Percentiles rank a stretch among this genome's conserved stretches.
These are phyloP conservation scores for Leccinum variabile DNA, from an alignment of 1,284 basidiomycete species.

Conservation along the genomic window DNA sequence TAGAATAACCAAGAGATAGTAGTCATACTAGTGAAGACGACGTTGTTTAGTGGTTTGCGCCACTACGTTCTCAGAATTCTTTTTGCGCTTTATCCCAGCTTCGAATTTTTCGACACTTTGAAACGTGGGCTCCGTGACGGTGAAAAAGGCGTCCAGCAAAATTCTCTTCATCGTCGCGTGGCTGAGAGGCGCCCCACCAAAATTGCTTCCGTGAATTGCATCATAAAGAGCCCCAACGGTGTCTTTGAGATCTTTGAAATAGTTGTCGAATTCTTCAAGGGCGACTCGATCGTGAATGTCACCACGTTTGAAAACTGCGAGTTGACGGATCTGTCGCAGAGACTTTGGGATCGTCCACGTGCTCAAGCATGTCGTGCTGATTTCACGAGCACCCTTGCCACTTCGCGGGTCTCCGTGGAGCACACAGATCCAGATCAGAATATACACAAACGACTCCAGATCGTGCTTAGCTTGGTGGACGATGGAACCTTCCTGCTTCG, in stretches of 20 bases:
- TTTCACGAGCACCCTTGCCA: no score
- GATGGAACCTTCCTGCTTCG: not conserved
- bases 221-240: not conserved
- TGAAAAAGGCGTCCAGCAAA: not conserved
- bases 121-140: not conserved
- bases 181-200: not conserved
- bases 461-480: not conserved
- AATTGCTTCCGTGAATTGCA: not conserved
- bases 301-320: no score
- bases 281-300: not conserved
- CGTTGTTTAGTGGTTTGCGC: not conserved
- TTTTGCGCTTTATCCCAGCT: not conserved
- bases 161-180: not conserved
- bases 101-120: not conserved
- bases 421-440: not conserved
- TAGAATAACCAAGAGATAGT: not conserved
- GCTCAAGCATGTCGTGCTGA: no score
- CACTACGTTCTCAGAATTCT: not conserved
- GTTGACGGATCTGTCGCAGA: no score
- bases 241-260: not conserved
- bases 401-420: not conserved
- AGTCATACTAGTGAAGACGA: not conserved
- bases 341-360: no score
- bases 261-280: not conserved
- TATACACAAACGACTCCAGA: not conserved